Percentiles rank a stretch among this genome's conserved stretches.
Conservation (phyloP, 169 alveolate genomes). For the Plasmodium gallinaceum region DNA sequence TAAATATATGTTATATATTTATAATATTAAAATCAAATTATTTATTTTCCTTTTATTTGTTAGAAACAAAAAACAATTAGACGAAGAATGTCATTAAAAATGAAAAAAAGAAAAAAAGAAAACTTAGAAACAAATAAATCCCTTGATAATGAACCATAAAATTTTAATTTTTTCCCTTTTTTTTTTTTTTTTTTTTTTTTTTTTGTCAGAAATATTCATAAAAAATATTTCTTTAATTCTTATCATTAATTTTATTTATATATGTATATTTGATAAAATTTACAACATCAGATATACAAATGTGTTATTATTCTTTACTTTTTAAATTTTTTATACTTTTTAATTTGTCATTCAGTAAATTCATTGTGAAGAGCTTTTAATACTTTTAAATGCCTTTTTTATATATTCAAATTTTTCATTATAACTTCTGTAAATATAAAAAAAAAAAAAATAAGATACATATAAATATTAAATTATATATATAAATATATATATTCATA, state of each 20-base stretch:
- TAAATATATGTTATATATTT: not conserved
- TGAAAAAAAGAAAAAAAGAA: slow-evolving; percentile 49
- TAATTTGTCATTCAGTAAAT: slow-evolving; percentile 40
- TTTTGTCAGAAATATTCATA: not conserved
- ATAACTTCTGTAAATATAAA: slow-evolving; percentile 48
- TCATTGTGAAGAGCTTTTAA: slow-evolving; percentile 32
- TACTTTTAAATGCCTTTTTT: slow-evolving; percentile 71
- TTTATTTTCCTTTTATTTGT: slow-evolving; percentile 1
- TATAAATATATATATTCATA: not conserved
- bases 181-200: not conserved
- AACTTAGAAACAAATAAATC: not conserved
- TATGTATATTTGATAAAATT: slow-evolving; percentile 1
- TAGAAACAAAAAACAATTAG: slow-evolving; percentile 69
- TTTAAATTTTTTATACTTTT: slow-evolving; percentile 17
- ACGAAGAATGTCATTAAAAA: slow-evolving; percentile 64
- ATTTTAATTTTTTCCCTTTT: not conserved
- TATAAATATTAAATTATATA: not conserved
- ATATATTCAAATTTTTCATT: slow-evolving; percentile 68
- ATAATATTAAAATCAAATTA: not conserved
- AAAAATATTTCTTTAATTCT: not conserved
- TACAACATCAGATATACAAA: not conserved
- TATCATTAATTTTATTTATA: slow-evolving; percentile 9
- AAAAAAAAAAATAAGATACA: slow-evolving; percentile 14
- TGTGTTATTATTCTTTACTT: not conserved
- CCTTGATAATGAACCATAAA: slow-evolving; percentile 25